Evolutionary conservation across 148 eudicot species (phyloP), one percentile per base, ranked within the genome.

Genomic region (Amaranthus hypochondriacus): DNA sequence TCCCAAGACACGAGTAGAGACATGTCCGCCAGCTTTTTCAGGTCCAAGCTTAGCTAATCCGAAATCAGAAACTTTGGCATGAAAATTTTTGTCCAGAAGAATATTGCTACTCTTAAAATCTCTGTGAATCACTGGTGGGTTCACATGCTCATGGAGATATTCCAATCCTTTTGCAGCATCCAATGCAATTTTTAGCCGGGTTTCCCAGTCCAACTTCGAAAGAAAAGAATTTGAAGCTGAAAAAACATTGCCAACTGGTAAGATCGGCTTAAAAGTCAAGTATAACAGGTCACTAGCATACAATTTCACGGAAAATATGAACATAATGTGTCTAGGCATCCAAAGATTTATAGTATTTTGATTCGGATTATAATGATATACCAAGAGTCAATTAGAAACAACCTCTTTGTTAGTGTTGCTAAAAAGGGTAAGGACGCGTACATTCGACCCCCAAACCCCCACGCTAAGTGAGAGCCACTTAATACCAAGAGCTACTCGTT

Each of bases 81-180:
- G 97, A 76, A 85, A 94, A 73, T 78, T 85, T 65, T 75, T 87
- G 82, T 94, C 97, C 81, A 94, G 60, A 61, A 94, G 93, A 78
- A 94, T 89, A 83, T 94, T 94, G 83, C 98, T 94, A 81, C 96
- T 94, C 81, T 94, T 94, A 60, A 94, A 91, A 79, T 94, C 98
- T 80, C 98, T 78, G 83, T 94, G 98, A 78, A 94, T 94, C 68
- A 94, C 96, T 14, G 98, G 97, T 48, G 98, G 98, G 60, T 70
- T 89, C 72, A 94, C 86, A 72, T 87, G 97, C 75, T 94, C 98
- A 76, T 94, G 98, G 71, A 94, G 97, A 79, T 94, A 94, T 72
- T 91, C 98, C 81, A 94, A 84, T 14, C 98, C 98, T 79, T 91
- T 94, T 51, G 98, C 98, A 66, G 97, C 97, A 82, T 94, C 96